Conservation (phyloP, 2,329 filamentous ascomycete species). For the Paradendryphiella salina region DNA sequence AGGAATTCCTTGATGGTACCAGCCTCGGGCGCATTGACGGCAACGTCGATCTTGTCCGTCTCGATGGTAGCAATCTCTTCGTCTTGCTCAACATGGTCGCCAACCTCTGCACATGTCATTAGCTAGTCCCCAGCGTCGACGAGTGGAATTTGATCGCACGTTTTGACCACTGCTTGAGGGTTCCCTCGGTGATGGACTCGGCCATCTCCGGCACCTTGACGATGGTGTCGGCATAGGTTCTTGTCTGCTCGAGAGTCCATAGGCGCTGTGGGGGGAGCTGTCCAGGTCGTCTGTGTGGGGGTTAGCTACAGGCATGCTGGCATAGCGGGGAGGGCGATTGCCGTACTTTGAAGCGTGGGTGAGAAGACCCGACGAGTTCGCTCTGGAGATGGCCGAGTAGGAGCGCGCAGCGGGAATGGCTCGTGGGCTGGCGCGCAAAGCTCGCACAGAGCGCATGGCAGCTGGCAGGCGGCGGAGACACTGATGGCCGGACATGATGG, state of each 20-base stretch:
- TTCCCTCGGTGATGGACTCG: conserved; percentile 97
- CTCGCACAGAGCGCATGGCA: conserved; percentile 35
- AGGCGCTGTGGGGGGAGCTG: conserved; percentile 33
- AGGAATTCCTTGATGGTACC: conserved; percentile 91
- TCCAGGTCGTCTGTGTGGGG: conserved; percentile 32
- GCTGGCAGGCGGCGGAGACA: conserved; percentile 44
- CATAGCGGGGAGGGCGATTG: background rate
- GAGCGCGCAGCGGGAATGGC: conserved; percentile 35
- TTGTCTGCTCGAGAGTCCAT: conserved; percentile 38
- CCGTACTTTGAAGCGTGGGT: conserved; percentile 35
- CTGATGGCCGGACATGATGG: conserved; percentile 45
- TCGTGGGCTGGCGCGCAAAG: conserved; percentile 38
- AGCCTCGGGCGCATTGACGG: conserved; percentile 89
- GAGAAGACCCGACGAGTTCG: conserved; percentile 41
- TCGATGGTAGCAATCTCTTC: conserved; percentile 99
- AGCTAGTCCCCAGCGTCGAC: background rate
- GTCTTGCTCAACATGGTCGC: conserved; percentile 91
- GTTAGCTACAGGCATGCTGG: conserved; percentile 16
- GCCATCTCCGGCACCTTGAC: conserved; percentile 98
- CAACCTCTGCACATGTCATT: conserved; percentile 62
- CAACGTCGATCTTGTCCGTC: conserved; percentile 99
- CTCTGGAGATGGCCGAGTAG: conserved; percentile 42
- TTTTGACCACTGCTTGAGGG: conserved; percentile 93
- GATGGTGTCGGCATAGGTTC: conserved; percentile 69
- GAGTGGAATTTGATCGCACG: conserved; percentile 44